These are phyloP conservation scores for Mortierella sp. DNA, from an alignment of 371 early-diverging fungal species.

Conservation along the genomic window DNA sequence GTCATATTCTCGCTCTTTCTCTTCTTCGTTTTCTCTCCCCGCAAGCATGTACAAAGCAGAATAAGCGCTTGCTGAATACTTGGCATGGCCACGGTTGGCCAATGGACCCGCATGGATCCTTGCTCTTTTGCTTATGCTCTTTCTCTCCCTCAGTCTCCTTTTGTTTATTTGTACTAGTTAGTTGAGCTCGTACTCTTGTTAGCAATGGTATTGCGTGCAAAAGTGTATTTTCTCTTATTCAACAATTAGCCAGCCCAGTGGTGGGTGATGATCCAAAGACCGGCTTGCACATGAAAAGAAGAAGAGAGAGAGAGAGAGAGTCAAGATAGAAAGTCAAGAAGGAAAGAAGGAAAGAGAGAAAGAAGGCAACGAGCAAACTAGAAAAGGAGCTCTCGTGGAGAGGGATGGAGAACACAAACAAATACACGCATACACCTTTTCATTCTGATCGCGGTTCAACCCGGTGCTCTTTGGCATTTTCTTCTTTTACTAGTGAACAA, in stretches of 20 bases:
- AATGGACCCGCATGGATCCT: background rate
- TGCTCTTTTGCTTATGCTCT: background rate
- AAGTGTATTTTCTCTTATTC: background rate
- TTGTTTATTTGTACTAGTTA: background rate
- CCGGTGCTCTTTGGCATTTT: conserved; percentile 24
- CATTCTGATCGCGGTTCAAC: conserved; percentile 28
- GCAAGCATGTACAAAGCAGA: background rate
- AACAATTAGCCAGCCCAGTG: conserved; percentile 5
- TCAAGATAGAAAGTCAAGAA: no score
- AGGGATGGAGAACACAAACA: no score
- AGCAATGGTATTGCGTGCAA: background rate
- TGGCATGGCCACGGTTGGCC: no score
- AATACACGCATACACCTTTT: no score
- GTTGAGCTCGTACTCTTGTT: background rate
- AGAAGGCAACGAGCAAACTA: background rate
- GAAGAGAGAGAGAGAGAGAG: background rate
- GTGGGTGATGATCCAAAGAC: background rate
- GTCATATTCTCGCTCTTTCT: background rate
- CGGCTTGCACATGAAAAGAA: conserved; percentile 7
- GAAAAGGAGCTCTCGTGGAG: background rate
- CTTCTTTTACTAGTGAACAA: background rate
- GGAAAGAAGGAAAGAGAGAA: background rate
- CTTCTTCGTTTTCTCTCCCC: background rate
- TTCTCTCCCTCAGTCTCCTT: background rate
- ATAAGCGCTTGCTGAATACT: background rate